Conservation (phyloP, 768 basidiomycete genomes). For the Scleroderma citrinum region DNA sequence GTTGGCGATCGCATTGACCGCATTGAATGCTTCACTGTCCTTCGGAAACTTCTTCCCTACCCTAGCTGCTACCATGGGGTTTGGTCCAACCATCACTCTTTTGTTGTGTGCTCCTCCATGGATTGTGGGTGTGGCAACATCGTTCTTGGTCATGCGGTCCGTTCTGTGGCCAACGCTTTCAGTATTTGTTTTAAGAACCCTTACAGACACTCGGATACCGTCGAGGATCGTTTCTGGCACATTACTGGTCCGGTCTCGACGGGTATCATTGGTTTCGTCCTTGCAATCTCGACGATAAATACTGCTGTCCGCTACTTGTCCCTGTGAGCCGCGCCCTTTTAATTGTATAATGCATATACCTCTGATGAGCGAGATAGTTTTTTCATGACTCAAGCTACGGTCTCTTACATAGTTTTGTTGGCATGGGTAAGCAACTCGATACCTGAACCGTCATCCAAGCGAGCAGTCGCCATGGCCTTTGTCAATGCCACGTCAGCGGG, state of each 20-base stretch:
- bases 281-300: constrained; percentile 59
- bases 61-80: constrained; percentile 66
- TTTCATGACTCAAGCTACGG: constrained; percentile 66
- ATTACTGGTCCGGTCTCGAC: constrained; percentile 46
- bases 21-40: constrained; percentile 49
- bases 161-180: neutral
- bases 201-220: constrained; percentile 62
- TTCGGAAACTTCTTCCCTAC: constrained; percentile 82
- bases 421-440: constrained; percentile 51
- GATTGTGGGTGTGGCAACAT: constrained; percentile 52
- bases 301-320: constrained; percentile 57
- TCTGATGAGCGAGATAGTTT: constrained; percentile 40
- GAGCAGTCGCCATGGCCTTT: constrained; percentile 76
- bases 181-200: constrained; percentile 2
- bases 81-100: constrained; percentile 52
- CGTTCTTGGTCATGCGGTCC: constrained; percentile 49
- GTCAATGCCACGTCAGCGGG: constrained; percentile 77
- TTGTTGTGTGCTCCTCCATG: constrained; percentile 76
- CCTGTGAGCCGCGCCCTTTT: constrained; percentile 34
- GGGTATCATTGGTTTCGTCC: constrained; percentile 61
- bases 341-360: neutral
- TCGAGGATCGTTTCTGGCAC: constrained; percentile 69
- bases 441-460: constrained; percentile 75
- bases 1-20: constrained; percentile 57
- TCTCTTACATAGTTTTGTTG: constrained; percentile 61